Evolutionary conservation across 257 asterid genomes (phyloP).

Genomic region (Solanum ahanhuiri): DNA sequence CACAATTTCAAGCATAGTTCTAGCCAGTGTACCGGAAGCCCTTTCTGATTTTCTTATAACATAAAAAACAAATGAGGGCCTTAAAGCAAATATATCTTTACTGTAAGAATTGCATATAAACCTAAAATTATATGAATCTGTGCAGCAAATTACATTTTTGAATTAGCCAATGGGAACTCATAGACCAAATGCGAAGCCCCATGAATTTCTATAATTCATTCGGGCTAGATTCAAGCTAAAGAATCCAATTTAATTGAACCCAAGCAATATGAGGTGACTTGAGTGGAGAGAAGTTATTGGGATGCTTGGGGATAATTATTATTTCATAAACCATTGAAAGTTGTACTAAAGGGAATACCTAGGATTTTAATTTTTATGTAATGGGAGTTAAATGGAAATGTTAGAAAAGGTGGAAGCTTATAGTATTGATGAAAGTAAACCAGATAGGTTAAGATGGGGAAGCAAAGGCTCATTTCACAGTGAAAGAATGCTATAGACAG

Average conservation of each 20-base stretch:
- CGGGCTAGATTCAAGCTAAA: neutral
- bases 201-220: neutral
- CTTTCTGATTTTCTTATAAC: too few relatives aligned
- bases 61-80: too few relatives aligned
- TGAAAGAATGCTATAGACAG: neutral
- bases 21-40: too few relatives aligned
- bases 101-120: neutral
- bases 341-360: neutral
- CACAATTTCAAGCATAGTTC: too few relatives aligned
- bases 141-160: neutral
- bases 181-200: neutral
- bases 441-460: too few relatives aligned
- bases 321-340: neutral
- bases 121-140: neutral
- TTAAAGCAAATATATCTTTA: neutral
- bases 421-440: too few relatives aligned
- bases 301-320: neutral
- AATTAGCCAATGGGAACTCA: neutral
- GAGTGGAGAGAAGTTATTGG: neutral
- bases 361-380: neutral
- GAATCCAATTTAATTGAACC: neutral
- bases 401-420: too few relatives aligned
- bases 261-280: neutral
- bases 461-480: too few relatives aligned
- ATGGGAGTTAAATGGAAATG: too few relatives aligned